A percentile compares a stretch with the other conserved stretches of the same genome.
These are phyloP conservation scores for Fomitopsis serialis DNA, from an alignment of 768 basidiomycete genomes.

Conservation along the genomic window DNA sequence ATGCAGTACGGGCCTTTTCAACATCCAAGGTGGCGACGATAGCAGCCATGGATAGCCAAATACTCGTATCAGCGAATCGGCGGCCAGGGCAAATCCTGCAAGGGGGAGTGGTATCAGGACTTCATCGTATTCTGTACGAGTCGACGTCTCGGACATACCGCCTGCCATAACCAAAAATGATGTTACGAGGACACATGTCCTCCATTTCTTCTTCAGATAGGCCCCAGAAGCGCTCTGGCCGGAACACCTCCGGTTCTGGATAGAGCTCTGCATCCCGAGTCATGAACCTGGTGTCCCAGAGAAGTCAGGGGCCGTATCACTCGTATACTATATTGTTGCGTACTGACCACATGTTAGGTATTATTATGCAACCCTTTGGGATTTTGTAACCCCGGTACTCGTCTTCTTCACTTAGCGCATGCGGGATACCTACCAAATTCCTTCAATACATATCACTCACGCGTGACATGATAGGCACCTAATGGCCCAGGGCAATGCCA, in stretches of 20 bases:
- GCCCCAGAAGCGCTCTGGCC: slow-evolving; percentile 44
- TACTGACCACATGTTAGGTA: slow-evolving; percentile 17
- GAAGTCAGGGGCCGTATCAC: no score
- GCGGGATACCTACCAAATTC: slow-evolving; percentile 17
- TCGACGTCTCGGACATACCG: no score
- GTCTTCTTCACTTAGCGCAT: slow-evolving; percentile 17
- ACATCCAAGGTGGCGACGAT: slow-evolving; percentile 29
- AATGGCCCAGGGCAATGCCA: slow-evolving; percentile 9
- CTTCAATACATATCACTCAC: no score
- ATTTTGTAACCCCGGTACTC: slow-evolving; percentile 22
- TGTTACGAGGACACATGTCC: slow-evolving; percentile 34
- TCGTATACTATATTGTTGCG: no score
- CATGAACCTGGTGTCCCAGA: no score
- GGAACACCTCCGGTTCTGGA: slow-evolving; percentile 40
- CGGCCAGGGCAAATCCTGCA: slow-evolving; percentile 22
- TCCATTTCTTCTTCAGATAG: slow-evolving; percentile 27
- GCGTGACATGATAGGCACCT: no score
- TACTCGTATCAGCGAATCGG: slow-evolving; percentile 15
- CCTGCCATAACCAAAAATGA: slow-evolving; percentile 56
- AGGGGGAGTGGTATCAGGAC: no score
- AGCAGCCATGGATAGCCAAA: slow-evolving; percentile 20
- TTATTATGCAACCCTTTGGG: slow-evolving; percentile 19
- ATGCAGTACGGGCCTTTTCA: slow-evolving; percentile 32
- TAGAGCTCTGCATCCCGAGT: slow-evolving; percentile 27
- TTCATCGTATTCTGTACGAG: no score